Conservation (phyloP, 192 early-diverging fungal species). For the Glomus cerebriforme region DNA sequence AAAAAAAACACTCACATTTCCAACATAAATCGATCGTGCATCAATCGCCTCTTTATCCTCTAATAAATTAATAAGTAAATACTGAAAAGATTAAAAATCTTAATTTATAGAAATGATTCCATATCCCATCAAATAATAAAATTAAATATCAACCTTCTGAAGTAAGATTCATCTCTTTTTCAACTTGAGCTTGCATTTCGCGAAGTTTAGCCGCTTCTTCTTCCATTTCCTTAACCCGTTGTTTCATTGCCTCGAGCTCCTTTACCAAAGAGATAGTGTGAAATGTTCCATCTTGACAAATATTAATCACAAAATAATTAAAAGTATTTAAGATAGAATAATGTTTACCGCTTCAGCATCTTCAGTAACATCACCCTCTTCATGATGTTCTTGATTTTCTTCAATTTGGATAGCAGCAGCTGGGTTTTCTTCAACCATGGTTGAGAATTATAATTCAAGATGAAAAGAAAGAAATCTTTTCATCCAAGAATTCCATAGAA, state of each 20-base stretch:
- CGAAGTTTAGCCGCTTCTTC: slow-evolving; percentile 79
- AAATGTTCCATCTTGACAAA: background rate
- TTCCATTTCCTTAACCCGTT: slow-evolving; percentile 79
- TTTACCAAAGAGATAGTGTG: slow-evolving; percentile 7
- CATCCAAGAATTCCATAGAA: slow-evolving; percentile 11
- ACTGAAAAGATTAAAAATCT: background rate
- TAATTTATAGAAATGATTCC: background rate
- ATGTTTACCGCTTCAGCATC: slow-evolving; percentile 33
- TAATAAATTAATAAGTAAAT: background rate
- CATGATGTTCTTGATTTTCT: slow-evolving; percentile 15
- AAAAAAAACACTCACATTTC: slow-evolving; percentile 65
- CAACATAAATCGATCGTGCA: slow-evolving; percentile 87
- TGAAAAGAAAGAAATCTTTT: background rate
- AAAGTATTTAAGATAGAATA: background rate
- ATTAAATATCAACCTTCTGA: slow-evolving; percentile 50
- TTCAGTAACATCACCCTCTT: slow-evolving; percentile 16
- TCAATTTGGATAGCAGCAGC: background rate
- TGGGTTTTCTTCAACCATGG: slow-evolving; percentile 25
- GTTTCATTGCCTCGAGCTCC: slow-evolving; percentile 73
- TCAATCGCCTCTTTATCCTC: slow-evolving; percentile 77
- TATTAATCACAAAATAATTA: background rate
- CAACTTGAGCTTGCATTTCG: slow-evolving; percentile 73
- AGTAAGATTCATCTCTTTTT: slow-evolving; percentile 67
- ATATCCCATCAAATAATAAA: background rate
- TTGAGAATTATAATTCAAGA: background rate